Conservation (phyloP, 164 flowering plant species). For the Cinnamomum micranthum region DNA sequence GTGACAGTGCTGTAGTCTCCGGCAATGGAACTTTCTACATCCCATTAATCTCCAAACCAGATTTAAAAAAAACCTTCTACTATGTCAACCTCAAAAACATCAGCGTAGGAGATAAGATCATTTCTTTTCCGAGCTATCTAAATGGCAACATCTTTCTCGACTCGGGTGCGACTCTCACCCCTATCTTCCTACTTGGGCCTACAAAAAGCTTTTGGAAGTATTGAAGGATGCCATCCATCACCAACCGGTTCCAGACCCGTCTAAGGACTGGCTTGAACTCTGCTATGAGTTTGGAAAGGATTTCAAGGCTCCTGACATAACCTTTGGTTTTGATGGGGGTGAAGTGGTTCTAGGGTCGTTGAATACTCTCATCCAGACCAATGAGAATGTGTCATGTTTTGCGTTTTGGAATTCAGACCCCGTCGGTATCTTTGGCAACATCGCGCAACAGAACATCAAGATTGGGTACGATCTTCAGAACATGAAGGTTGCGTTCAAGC, state of each 20-base stretch:
- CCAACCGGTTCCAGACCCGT: neutral
- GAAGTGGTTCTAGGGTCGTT: conserved; percentile 17
- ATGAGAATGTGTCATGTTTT: conserved; percentile 19
- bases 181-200: conserved; percentile 17
- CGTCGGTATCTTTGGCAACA: conserved; percentile 21
- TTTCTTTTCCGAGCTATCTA: neutral
- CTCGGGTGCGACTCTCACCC: conserved; percentile 53
- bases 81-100: conserved; percentile 37
- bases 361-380: conserved; percentile 19
- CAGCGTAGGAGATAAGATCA: conserved; percentile 29
- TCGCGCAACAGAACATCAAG: conserved; percentile 25
- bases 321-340: conserved; percentile 31
- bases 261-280: neutral
- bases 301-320: conserved; percentile 16
- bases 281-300: conserved; percentile 16
- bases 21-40: conserved; percentile 37
- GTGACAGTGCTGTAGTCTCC: conserved; percentile 22
- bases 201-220: conserved; percentile 10
- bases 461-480: conserved; percentile 29
- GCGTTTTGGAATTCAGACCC: conserved; percentile 1
- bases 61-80: conserved; percentile 24
- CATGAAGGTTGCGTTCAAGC: neutral
- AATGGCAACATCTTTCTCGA: conserved; percentile 59
- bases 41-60: conserved; percentile 18
- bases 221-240: conserved; percentile 6